These are phyloP conservation scores for Fusarium haematococcum DNA, from an alignment of 2,329 filamentous ascomycete genomes.

Conservation along the genomic window DNA sequence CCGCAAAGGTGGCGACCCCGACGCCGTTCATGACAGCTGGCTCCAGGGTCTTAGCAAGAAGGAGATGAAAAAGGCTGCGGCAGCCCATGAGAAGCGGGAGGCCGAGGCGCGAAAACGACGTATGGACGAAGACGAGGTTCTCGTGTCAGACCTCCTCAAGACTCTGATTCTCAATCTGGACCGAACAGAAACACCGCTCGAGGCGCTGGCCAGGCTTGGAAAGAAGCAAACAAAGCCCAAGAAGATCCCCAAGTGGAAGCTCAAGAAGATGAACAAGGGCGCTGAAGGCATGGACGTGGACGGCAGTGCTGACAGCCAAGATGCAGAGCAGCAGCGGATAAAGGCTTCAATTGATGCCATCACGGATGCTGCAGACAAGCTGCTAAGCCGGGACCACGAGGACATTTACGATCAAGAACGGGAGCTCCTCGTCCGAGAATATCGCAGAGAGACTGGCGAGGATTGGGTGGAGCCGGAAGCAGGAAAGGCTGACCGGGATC, in stretches of 20 bases:
- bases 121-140: constrained; percentile 78
- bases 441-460: constrained; percentile 86
- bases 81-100: constrained; percentile 87
- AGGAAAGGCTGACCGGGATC: constrained; percentile 45
- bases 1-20: constrained; percentile 87
- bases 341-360: constrained; percentile 83
- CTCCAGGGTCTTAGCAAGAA: constrained; percentile 92
- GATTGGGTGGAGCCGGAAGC: constrained; percentile 74
- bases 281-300: constrained; percentile 78
- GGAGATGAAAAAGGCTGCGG: constrained; percentile 88
- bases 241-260: constrained; percentile 74
- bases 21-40: constrained; percentile 93
- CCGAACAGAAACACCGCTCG: constrained; percentile 85
- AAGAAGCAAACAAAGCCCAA: constrained; percentile 72
- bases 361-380: constrained; percentile 88
- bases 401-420: constrained; percentile 94
- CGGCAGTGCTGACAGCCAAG: constrained; percentile 58
- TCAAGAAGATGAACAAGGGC: constrained; percentile 73
- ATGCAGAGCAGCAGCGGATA: constrained; percentile 76
- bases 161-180: constrained; percentile 80
- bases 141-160: constrained; percentile 79
- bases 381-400: constrained; percentile 83
- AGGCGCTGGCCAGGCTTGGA: constrained; percentile 85
- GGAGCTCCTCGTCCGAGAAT: constrained; percentile 85
- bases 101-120: constrained; percentile 78